A percentile compares a stretch with the other conserved stretches of the same genome.
Evolutionary conservation across 2,329 filamentous ascomycete species (phyloP).

Genomic region (Colletotrichum tanaceti): DNA sequence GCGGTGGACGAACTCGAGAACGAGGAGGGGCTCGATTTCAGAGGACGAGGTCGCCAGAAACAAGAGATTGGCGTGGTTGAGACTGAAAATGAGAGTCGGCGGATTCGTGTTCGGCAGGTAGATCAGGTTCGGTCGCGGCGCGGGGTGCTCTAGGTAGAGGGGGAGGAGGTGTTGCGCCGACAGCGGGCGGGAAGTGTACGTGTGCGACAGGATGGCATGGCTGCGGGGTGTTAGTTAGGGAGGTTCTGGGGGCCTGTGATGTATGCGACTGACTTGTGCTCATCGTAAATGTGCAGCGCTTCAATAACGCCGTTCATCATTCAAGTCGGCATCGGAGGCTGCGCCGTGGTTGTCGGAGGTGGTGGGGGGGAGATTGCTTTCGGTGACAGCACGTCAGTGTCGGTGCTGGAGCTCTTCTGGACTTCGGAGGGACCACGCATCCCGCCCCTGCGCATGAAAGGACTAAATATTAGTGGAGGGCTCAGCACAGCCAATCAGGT

Average conservation of each 20-base stretch:
- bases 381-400: conserved; percentile 24
- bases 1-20: conserved; percentile 94
- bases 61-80: conserved; percentile 87
- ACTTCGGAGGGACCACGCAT: conserved; percentile 20
- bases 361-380: conserved; percentile 40
- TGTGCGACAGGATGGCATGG: conserved; percentile 86
- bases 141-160: conserved; percentile 85
- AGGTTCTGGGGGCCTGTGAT: background rate
- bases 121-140: conserved; percentile 85
- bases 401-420: conserved; percentile 31
- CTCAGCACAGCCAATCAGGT: conserved; percentile 28
- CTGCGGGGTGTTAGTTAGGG: conserved; percentile 57
- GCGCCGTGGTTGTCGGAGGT: conserved; percentile 46
- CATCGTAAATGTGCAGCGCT: conserved; percentile 96
- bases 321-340: conserved; percentile 42
- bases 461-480: conserved; percentile 42
- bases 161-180: conserved; percentile 81
- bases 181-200: conserved; percentile 85
- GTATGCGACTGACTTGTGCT: conserved; percentile 77
- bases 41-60: conserved; percentile 86
- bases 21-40: conserved; percentile 89
- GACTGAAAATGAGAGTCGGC: conserved; percentile 87
- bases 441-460: conserved; percentile 48
- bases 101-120: conserved; percentile 86
- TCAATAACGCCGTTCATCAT: conserved; percentile 90